Base-by-base conservation (phyloP, 805 yeast genomes). In the Suhomyces sp. region DNA sequence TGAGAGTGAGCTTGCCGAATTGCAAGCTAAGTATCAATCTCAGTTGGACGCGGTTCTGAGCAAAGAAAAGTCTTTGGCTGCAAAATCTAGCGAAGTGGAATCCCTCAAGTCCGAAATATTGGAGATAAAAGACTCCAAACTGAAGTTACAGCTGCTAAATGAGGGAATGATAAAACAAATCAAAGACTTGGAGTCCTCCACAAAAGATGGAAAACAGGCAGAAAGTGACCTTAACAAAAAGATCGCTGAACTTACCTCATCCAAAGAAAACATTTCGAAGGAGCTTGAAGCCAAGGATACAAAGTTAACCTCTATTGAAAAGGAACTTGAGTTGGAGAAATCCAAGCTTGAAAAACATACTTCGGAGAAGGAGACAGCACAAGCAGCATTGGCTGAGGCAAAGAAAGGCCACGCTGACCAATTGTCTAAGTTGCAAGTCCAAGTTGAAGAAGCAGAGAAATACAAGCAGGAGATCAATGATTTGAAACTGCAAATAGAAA, bases 261-360 rank as follows among this genome's bases (percentile, higher is more conserved):
- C 40, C 17, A 51, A 48, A 19, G 49, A 51, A 22, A 19, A 22
- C 15, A 46, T 51, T 26, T 19, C n/a, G 19, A 47, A 42, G 22
- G 22, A 45, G 10, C 44, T 31, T 8, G 49, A 40, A 6, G 12
- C 35, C 9, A 42, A 36, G 23, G 44, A 40, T 19, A 17, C 42
- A 12, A 47, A 42, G 29, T 47, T 42, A 38, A 10, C n/a, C 15
- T 23, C 46, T 8, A 22, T 42, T 42, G 31, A 23, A 15, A 42
- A 22, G 6, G 31, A 42, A 24, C 31, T 42, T 24, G 46, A 24
- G 24, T 12, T 12, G 9, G 46, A 24, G 46, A 42, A 24, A 22
- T 3, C 15, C 27, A 24, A 22, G 10, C 46, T 17, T 23, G 46
- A 15, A 42, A n/a, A 23, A 42, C 27, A 22, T 23, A 13, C 24